A percentile compares a stretch with the other conserved stretches of the same genome.
Conservation (phyloP, 2,329 filamentous ascomycete species). For the Beauveria medogensis region DNA sequence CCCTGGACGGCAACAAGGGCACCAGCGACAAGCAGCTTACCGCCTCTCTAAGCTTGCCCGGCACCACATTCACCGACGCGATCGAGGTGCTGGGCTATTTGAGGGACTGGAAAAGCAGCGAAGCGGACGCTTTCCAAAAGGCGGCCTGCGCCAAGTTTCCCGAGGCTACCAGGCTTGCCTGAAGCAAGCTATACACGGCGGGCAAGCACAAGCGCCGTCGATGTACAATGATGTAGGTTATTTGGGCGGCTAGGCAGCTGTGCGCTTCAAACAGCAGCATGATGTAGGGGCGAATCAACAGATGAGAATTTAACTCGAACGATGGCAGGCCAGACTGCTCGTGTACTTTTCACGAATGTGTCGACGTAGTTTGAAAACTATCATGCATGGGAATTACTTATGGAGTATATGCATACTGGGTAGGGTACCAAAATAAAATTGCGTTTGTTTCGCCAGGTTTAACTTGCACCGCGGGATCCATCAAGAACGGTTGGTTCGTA, state of each 20-base stretch:
- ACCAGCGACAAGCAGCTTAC: conserved; percentile 55
- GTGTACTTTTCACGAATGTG: neutral
- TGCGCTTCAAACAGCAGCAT: neutral
- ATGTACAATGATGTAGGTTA: conserved; percentile 5
- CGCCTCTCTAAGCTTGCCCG: conserved; percentile 45
- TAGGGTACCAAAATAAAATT: neutral
- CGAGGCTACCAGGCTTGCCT: conserved; percentile 37
- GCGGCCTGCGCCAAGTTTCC: conserved; percentile 43
- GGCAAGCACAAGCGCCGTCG: neutral
- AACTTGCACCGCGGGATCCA: neutral
- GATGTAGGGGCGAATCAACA: neutral
- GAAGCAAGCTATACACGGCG: neutral
- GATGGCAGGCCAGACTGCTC: neutral
- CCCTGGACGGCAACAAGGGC: conserved; percentile 49
- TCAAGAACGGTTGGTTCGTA: neutral
- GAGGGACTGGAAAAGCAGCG: conserved; percentile 40
- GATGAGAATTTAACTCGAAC: neutral
- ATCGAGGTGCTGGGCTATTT: conserved; percentile 36
- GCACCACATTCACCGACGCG: conserved; percentile 48
- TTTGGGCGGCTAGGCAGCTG: neutral
- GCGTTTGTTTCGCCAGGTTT: neutral
- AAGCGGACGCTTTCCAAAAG: conserved; percentile 40
- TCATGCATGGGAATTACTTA: neutral
- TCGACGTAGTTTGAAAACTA: neutral
- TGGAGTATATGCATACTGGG: conserved; percentile 2